Conservation (phyloP, 495 filamentous ascomycete genomes). For the Ramalina peruviana region DNA sequence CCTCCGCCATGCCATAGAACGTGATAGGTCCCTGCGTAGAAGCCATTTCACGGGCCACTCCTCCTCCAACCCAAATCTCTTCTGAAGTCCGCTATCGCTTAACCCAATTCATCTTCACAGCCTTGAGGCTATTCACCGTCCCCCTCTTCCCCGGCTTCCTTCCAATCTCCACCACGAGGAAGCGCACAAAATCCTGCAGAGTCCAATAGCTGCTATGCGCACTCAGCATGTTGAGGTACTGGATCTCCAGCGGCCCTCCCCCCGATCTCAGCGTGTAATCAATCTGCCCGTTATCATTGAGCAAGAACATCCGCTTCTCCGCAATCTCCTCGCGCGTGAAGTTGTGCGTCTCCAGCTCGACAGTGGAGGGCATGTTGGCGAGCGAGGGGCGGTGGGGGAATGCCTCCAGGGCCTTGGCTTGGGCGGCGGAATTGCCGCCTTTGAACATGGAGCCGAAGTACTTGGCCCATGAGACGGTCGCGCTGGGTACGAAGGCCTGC, state of each 20-base stretch:
- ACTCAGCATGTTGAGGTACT: slow-evolving; percentile 93
- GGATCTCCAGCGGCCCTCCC: slow-evolving; percentile 73
- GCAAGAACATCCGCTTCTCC: slow-evolving; percentile 69
- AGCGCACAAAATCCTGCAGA: slow-evolving; percentile 67
- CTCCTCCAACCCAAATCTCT: not conserved
- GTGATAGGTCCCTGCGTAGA: not conserved
- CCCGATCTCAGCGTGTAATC: slow-evolving; percentile 76
- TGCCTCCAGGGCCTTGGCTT: slow-evolving; percentile 9
- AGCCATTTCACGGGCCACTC: not conserved
- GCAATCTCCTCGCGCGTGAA: slow-evolving; percentile 87
- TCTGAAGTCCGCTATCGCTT: not conserved
- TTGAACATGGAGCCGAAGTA: slow-evolving; percentile 52
- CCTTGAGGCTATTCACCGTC: slow-evolving; percentile 53
- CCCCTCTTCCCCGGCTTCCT: slow-evolving; percentile 54
- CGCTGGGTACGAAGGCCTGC: slow-evolving; percentile 62
- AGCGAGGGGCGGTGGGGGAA: slow-evolving; percentile 28
- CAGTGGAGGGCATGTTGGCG: slow-evolving; percentile 66
- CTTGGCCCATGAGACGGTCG: slow-evolving; percentile 49
- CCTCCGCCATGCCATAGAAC: not conserved
- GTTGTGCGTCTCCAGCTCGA: slow-evolving; percentile 91
- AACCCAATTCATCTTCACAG: slow-evolving; percentile 46
- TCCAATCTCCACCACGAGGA: slow-evolving; percentile 79
- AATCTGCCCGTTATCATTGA: slow-evolving; percentile 93
- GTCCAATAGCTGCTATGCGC: slow-evolving; percentile 96
- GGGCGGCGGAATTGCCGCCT: slow-evolving; percentile 24